phyloP scores from a whole-genome alignment of 2,329 filamentous ascomycete species.

The Magnaporthales sp. region DNA sequence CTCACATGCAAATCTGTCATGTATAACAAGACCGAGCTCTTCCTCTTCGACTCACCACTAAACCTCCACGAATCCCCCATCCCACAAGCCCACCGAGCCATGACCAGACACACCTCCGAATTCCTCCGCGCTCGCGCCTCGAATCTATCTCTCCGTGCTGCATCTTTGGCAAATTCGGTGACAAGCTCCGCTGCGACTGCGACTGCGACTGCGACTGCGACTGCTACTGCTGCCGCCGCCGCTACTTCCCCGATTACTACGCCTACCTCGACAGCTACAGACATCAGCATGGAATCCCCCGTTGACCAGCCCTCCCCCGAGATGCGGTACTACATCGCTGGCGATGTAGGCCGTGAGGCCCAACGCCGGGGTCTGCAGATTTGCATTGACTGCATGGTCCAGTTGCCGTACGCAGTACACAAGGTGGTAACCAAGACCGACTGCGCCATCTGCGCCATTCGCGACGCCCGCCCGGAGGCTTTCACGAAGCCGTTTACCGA shows the following conservation, averaged over 20 bases:
- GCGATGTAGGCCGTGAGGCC: neutral
- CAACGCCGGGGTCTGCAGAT: neutral
- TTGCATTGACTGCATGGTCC: slow-evolving; percentile 25
- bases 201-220: neutral
- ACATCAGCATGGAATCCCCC: neutral
- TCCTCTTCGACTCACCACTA: neutral
- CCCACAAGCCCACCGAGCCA: slow-evolving; percentile 13
- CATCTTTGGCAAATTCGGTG: slow-evolving; percentile 19
- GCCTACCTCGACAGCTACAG: neutral
- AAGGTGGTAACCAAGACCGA: slow-evolving; percentile 8
- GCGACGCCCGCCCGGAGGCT: slow-evolving; percentile 42
- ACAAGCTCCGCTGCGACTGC: slow-evolving; percentile 1
- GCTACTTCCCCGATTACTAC: slow-evolving; percentile 3
- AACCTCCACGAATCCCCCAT: neutral
- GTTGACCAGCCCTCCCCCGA: neutral
- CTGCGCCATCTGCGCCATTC: slow-evolving; percentile 28
- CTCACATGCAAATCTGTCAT: neutral
- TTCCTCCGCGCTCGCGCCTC: slow-evolving; percentile 34
- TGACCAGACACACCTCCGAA: slow-evolving; percentile 37
- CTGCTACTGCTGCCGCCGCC: neutral
- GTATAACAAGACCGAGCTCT: slow-evolving; percentile 1
- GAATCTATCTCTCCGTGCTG: slow-evolving; percentile 34
- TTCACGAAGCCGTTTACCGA: slow-evolving; percentile 80
- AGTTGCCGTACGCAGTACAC: slow-evolving; percentile 21
- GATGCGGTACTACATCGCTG: slow-evolving; percentile 1